Evolutionary conservation across 768 basidiomycete species (phyloP), one percentile per base, ranked within the genome.

Genomic region (Mycena vulgaris): DNA sequence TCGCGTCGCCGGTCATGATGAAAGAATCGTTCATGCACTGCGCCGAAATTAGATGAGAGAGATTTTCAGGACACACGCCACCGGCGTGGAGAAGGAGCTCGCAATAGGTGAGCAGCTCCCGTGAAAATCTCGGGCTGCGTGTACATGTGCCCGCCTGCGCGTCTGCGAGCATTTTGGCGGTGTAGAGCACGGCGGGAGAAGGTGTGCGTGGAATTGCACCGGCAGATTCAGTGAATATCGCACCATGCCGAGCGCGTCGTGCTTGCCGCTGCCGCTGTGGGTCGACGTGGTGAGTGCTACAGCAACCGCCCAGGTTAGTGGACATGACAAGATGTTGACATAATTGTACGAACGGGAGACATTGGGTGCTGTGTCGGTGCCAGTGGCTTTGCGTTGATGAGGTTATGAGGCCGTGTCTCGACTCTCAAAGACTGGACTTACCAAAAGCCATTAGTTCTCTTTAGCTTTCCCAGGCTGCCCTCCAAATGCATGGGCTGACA

Each of bases 21-120:
- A 94, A 99, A 49, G 87, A 89, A 75, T 95, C 94, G 71, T 89
- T 89, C 95, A 97, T 95, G 78, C 95, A 96, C 92, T 95, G 45
- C n/a, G 16, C 25, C 5, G 33, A 28, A 23, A 33, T 27, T 14
- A 35, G 17, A 17, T 33, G 37, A 25, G 28, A 53, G 11, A 21
- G 33, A 39, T 21, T n/a, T n/a, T n/a, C 7, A 17, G 52, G 35
- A 23, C 31, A 37, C 16, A 92, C 92, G 83, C 88, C 87, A 68
- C 90, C 89, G 14, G 92, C 92, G 71, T 93, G 90, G 47, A 92
- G 82, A 17, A 95, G 81, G 27, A 95, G 82, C 76, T 92, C 90
- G 53, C 91, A 87, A 78, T 91, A 90, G 31, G 92, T 91, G 69
- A 94, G 83, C 39, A 95, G 74, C 88, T 89, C 11, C 93, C 93